Evolutionary conservation across 2,329 filamentous ascomycete genomes (phyloP).

Genomic region (Beauveria australis): DNA sequence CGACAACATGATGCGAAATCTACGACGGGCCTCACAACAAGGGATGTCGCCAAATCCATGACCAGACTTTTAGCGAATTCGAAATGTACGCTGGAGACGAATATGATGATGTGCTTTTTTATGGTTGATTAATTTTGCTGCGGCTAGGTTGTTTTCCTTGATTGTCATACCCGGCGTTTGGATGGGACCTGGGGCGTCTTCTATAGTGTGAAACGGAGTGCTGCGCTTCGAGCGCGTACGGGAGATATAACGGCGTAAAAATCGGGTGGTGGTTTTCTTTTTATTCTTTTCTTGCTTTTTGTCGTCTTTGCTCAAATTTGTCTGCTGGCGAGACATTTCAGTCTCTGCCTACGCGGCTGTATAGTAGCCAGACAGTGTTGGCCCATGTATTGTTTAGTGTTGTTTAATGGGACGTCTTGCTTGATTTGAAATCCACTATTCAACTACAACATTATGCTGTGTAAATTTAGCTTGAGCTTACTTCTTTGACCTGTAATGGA

Average conservation of each 20-base stretch:
- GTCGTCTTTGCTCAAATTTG: not conserved
- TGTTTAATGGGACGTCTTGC: not conserved
- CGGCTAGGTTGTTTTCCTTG: not conserved
- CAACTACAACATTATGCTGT: not conserved
- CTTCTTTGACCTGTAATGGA: not conserved
- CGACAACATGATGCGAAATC: slow-evolving; percentile 44
- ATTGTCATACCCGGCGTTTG: not conserved
- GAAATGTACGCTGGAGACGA: not conserved
- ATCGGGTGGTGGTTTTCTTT: not conserved
- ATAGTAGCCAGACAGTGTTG: slow-evolving; percentile 1
- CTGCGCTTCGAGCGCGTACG: not conserved
- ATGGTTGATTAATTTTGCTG: not conserved
- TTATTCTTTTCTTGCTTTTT: not conserved
- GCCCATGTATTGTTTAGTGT: not conserved
- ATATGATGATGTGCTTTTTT: not conserved
- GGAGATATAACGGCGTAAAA: not conserved
- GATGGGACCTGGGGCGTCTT: not conserved
- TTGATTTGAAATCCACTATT: not conserved
- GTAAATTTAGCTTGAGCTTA: not conserved
- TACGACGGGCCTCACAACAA: slow-evolving; percentile 27
- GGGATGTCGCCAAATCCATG: not conserved
- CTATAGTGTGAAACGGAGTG: not conserved
- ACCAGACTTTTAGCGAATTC: not conserved
- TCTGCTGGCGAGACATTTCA: not conserved
- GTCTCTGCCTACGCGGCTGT: not conserved